phyloP scores from a whole-genome alignment of 495 filamentous ascomycete species.

The Hypoxylon trugodes region DNA sequence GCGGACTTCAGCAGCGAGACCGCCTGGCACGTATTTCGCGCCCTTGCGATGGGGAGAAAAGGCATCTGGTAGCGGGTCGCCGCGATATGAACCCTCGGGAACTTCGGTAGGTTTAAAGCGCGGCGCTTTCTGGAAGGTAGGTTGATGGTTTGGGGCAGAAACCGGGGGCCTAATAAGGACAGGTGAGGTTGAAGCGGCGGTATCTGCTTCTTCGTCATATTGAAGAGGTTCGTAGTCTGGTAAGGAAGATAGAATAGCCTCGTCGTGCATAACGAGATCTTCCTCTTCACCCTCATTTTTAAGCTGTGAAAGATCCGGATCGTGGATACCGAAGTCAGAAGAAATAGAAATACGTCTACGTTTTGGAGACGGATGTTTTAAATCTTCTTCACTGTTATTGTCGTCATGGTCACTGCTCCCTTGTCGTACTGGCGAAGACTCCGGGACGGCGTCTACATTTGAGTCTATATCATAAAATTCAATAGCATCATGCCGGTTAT shows the following conservation, averaged over 20 bases:
- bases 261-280: constrained; percentile 13
- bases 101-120: constrained; percentile 51
- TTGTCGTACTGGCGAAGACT: constrained; percentile 33
- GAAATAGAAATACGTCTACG: constrained; percentile 45
- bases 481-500: constrained; percentile 41
- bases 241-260: constrained; percentile 2
- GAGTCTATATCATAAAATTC: constrained; percentile 37
- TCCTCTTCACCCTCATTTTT: constrained; percentile 4
- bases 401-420: background rate
- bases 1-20: constrained; percentile 54
- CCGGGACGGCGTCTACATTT: constrained; percentile 35
- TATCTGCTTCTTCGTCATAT: background rate
- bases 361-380: constrained; percentile 23
- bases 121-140: constrained; percentile 48
- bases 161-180: background rate
- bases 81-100: constrained; percentile 21
- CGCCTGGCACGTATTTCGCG: constrained; percentile 51
- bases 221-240: background rate
- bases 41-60: constrained; percentile 54
- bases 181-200: background rate
- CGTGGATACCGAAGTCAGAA: constrained; percentile 8
- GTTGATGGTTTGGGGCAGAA: constrained; percentile 21
- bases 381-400: constrained; percentile 19
- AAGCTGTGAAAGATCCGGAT: background rate
- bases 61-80: constrained; percentile 43